Evolutionary conservation across 2,329 filamentous ascomycete species (phyloP).

Genomic region (Colletotrichum falcatum): DNA sequence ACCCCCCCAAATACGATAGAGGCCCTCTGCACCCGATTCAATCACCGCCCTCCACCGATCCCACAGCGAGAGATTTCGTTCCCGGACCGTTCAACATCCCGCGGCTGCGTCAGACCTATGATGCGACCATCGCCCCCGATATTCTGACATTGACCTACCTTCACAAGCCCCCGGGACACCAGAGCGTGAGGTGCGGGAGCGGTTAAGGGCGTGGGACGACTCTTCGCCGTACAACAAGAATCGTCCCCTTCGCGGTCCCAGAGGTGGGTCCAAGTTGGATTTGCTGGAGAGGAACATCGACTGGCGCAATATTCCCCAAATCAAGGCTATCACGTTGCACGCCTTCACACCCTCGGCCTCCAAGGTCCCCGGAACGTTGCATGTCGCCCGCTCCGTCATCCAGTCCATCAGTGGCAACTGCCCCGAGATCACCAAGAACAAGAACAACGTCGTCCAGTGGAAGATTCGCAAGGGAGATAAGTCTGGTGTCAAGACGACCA

Average conservation of each 20-base stretch:
- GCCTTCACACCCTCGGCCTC: constrained; percentile 77
- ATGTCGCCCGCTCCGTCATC: constrained; percentile 85
- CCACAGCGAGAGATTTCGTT: constrained; percentile 86
- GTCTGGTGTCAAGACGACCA: constrained; percentile 80
- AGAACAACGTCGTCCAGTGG: constrained; percentile 80
- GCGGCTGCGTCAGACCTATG: constrained; percentile 89
- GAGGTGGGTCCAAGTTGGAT: constrained; percentile 79
- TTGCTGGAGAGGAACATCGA: constrained; percentile 79
- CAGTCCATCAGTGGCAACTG: constrained; percentile 87
- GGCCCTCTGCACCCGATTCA: constrained; percentile 94
- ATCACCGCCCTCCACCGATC: constrained; percentile 87
- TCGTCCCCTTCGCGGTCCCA: constrained; percentile 83
- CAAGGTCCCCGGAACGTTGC: constrained; percentile 79
- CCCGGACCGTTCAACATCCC: constrained; percentile 92
- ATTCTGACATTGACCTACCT: constrained; percentile 89
- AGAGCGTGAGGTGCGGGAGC: constrained; percentile 65
- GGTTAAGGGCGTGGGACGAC: constrained; percentile 87
- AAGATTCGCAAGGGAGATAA: constrained; percentile 77
- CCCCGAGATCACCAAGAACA: constrained; percentile 76
- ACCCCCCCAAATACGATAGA: constrained; percentile 93
- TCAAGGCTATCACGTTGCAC: constrained; percentile 85
- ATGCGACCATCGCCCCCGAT: constrained; percentile 87
- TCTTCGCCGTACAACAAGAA: constrained; percentile 96
- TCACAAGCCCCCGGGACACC: constrained; percentile 81
- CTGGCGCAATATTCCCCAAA: constrained; percentile 86